A percentile compares a stretch with the other conserved stretches of the same genome.
Evolutionary conservation across 352 stramenopile genomes (phyloP).

Genomic region (Globisporangium spiculum): DNA sequence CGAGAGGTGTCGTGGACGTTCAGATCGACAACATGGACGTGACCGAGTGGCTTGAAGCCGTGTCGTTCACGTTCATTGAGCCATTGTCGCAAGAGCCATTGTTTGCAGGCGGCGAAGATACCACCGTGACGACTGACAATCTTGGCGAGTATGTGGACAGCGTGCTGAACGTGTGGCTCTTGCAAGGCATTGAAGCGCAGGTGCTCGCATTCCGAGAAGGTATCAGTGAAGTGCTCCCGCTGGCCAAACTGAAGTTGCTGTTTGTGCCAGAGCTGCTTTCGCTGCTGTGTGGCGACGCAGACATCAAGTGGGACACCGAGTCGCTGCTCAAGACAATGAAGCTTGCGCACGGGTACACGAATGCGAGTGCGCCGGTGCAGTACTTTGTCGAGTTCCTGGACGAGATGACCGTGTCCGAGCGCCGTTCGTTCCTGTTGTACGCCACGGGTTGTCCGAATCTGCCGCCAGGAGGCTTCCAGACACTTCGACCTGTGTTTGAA

Average conservation of each 20-base stretch:
- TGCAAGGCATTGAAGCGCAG: constrained; percentile 56
- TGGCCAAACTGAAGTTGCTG: constrained; percentile 69
- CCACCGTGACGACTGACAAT: constrained; percentile 52
- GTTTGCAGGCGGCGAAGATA: constrained; percentile 35
- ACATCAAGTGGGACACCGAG: constrained; percentile 66
- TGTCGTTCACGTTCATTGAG: constrained; percentile 75
- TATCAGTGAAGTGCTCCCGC: constrained; percentile 65
- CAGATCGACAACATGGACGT: constrained; percentile 55
- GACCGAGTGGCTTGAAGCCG: constrained; percentile 58
- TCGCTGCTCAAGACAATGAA: constrained; percentile 72
- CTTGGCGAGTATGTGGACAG: constrained; percentile 50
- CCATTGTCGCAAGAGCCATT: constrained; percentile 72
- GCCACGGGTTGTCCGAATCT: constrained; percentile 82
- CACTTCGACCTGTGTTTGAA: constrained; percentile 74
- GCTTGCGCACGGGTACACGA: constrained; percentile 80
- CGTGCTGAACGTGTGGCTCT: constrained; percentile 64
- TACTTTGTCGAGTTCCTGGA: constrained; percentile 71
- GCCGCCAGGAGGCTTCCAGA: constrained; percentile 61
- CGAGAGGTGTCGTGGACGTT: constrained; percentile 28
- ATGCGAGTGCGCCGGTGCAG: constrained; percentile 62
- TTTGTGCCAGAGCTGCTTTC: constrained; percentile 65
- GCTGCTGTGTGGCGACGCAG: constrained; percentile 67
- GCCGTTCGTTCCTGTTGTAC: constrained; percentile 76
- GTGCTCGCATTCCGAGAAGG: constrained; percentile 76
- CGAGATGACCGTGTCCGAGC: constrained; percentile 55